Base-by-base conservation (phyloP, 2,329 filamentous ascomycete genomes). In the Thermoascus crustaceus region DNA sequence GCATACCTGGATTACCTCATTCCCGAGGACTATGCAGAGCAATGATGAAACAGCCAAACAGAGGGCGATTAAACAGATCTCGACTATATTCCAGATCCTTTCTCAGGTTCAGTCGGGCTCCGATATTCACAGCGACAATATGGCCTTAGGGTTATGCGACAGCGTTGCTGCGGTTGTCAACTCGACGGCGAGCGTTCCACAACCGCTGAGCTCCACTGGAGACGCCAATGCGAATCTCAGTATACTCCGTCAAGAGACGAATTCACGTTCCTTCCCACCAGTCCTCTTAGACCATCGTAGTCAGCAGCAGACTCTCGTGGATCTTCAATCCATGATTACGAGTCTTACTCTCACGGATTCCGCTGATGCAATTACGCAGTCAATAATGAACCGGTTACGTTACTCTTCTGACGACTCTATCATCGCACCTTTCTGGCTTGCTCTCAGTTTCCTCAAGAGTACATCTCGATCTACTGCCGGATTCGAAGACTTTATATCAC, bases 21-120 rank as follows among this genome's bases (percentile, higher is more conserved):
- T 98, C 11, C 81, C 89, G 4, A 75, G 87, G 10, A 62, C 85
- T 9, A 88, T 95, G 78, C 85, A 89, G 55, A 76, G 79, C 6
- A 82, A 79, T 46, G 87, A 96, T 49, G 86, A 94, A 47, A 70
- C 71, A n/a, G 68, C 73, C 18, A 94, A 93, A 55, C 72, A 78
- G 42, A 72, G 74, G 37, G 78, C 80, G 2, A 73, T 96, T 17
- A 72, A 73, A 18, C 85, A 89, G 43, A 72, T 98, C n/a, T 75
- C 81, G 9, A 81, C 79, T 31, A 79, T 83, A 0, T 78, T 85
- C 34, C 69, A 75, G 19, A 57, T 89, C 5, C 64, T 91, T 13
- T 73, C 72, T 11, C 67, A 72, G 4, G 66, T 85, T 11, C 73
- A 76, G 4, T 68, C 80, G 16, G 74, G 79, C 37, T 82, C 80